Conservation (phyloP, 73 alveolate species). For the Effrenium voratum region DNA sequence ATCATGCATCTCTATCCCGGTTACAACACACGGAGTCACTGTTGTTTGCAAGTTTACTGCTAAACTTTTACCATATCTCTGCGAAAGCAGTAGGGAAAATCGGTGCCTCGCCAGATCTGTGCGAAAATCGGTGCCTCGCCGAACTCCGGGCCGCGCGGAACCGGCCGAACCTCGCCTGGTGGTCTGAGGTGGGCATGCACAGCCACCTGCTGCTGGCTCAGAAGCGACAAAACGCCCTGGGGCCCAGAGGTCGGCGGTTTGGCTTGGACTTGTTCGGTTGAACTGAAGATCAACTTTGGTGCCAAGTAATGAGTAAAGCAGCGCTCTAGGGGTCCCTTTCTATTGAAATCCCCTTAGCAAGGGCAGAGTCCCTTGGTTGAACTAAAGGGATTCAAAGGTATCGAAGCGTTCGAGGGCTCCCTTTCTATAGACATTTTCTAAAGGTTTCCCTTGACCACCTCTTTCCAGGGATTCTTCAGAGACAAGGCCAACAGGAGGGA, state of each 20-base stretch:
- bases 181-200: constrained; percentile 73
- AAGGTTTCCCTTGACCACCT: not conserved
- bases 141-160: not conserved
- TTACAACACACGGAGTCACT: too few relatives aligned
- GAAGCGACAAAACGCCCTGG: constrained; percentile 60
- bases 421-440: too few relatives aligned
- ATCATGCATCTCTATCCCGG: too few relatives aligned
- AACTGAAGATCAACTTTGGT: not conserved
- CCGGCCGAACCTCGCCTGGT: not conserved
- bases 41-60: too few relatives aligned
- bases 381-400: not conserved
- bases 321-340: not conserved
- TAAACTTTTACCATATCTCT: too few relatives aligned
- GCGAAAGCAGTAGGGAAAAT: too few relatives aligned
- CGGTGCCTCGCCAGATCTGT: too few relatives aligned
- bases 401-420: not conserved
- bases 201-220: constrained; percentile 91
- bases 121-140: too few relatives aligned
- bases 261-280: not conserved
- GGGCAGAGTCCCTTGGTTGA: not conserved
- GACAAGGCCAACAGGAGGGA: not conserved
- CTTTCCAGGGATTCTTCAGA: not conserved
- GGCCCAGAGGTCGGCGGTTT: too few relatives aligned
- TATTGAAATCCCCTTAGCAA: not conserved
- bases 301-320: too few relatives aligned